phyloP scores from a whole-genome alignment of 805 yeast species.

The Ogataea ganodermae region DNA sequence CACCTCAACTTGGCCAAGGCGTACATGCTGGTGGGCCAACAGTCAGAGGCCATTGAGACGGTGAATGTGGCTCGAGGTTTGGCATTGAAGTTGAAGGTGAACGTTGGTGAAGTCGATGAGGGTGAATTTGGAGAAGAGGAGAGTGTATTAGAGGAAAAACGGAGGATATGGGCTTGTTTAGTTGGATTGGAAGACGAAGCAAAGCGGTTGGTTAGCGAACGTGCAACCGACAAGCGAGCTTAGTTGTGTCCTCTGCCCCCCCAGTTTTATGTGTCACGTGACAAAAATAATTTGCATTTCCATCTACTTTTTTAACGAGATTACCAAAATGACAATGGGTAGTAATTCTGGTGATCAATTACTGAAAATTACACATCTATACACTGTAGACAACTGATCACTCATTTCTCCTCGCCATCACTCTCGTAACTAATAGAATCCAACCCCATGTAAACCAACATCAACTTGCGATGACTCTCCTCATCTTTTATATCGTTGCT shows the following conservation, averaged over 20 bases:
- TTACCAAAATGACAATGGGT: no score
- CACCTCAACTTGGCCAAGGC: conserved; percentile 20
- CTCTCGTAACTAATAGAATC: conserved; percentile 38
- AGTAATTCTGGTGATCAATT: no score
- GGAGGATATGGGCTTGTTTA: conserved; percentile 18
- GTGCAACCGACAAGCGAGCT: neutral
- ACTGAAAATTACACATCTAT: no score
- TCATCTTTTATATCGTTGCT: conserved; percentile 34
- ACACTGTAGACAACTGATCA: no score
- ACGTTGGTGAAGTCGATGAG: conserved; percentile 15
- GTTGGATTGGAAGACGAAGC: conserved; percentile 14
- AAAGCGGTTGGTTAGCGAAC: conserved; percentile 4
- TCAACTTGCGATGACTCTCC: conserved; percentile 35
- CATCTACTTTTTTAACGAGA: no score
- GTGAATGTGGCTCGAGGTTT: conserved; percentile 14
- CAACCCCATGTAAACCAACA: conserved; percentile 40
- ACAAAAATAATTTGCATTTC: no score
- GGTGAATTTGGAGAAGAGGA: conserved; percentile 14
- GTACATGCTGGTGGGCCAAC: conserved; percentile 13
- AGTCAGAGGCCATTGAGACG: conserved; percentile 13
- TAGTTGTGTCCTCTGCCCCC: no score
- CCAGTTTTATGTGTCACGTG: no score
- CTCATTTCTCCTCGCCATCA: conserved; percentile 23
- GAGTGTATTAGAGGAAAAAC: no score
- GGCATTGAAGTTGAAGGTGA: conserved; percentile 20